phyloP scores from a whole-genome alignment of 2,329 filamentous ascomycete genomes.

The Verticillium klebahnii region DNA sequence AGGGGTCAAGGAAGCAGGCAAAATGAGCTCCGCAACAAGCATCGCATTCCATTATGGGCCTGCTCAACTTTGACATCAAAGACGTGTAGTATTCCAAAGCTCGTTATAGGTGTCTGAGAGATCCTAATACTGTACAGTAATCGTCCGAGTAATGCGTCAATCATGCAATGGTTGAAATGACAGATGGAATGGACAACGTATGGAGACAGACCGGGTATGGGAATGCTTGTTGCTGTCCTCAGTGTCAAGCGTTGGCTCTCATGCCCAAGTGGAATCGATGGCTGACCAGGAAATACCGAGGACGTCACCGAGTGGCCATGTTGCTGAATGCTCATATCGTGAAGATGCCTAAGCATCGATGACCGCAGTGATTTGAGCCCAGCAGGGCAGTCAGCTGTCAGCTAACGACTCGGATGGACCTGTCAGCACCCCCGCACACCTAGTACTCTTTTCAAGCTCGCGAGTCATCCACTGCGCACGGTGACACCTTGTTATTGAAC shows the following conservation, averaged over 20 bases:
- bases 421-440: background rate
- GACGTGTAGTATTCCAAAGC: background rate
- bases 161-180: background rate
- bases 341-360: background rate
- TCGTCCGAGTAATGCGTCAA: background rate
- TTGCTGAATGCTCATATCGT: too few species aligned
- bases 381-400: background rate
- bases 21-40: background rate
- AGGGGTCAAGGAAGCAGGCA: background rate
- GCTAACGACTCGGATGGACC: background rate
- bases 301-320: too few species aligned
- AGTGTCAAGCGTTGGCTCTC: too few species aligned
- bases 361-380: background rate
- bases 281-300: too few species aligned
- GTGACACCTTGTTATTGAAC: background rate
- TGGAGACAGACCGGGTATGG: background rate
- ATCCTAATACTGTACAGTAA: background rate
- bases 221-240: background rate
- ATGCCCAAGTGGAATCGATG: too few species aligned
- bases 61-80: background rate
- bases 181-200: background rate
- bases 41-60: background rate
- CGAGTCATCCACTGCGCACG: background rate
- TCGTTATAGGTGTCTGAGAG: background rate
- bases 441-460: background rate